Conservation (phyloP, 306 rosid species). For the Cucumis cinereus region DNA sequence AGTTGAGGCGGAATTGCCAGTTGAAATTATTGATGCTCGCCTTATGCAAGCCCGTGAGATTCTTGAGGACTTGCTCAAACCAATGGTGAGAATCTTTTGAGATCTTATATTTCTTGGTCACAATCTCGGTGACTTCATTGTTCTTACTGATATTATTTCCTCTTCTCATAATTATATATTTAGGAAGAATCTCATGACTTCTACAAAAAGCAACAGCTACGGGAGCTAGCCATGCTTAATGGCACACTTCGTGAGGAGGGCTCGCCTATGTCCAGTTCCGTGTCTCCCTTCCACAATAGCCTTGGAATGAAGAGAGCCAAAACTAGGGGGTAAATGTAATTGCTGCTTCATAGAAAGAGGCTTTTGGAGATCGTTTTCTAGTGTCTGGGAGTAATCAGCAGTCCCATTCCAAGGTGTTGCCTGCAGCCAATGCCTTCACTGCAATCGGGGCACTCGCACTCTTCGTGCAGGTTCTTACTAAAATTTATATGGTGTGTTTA, state of each 20-base stretch:
- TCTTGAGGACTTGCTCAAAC: constrained; percentile 84
- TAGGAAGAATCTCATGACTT: constrained; percentile 95
- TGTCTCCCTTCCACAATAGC: constrained; percentile 80
- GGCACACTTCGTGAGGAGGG: constrained; percentile 95
- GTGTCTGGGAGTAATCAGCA: constrained; percentile 12
- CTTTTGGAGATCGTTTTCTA: constrained; percentile 7
- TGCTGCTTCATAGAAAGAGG: background rate
- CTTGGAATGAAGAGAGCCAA: constrained; percentile 99
- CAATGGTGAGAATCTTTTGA: constrained; percentile 39
- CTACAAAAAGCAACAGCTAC: constrained; percentile 94
- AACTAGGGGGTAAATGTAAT: constrained; percentile 59
- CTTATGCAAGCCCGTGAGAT: constrained; percentile 84
- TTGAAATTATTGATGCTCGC: constrained; percentile 51
- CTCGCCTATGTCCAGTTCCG: constrained; percentile 90
- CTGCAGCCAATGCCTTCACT: constrained; percentile 10
- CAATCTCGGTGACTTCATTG: background rate
- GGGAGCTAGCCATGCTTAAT: constrained; percentile 82
- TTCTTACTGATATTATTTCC: background rate
- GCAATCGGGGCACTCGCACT: constrained; percentile 15
- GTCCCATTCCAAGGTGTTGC: constrained; percentile 12
- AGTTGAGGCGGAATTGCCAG: constrained; percentile 88
- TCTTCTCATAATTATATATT: background rate
- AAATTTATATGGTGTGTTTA: constrained; percentile 11
- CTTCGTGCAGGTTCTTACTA: constrained; percentile 13
- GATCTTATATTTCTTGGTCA: background rate